Conservation (phyloP, 306 rosid genomes). For the Canavalia gladiata region DNA sequence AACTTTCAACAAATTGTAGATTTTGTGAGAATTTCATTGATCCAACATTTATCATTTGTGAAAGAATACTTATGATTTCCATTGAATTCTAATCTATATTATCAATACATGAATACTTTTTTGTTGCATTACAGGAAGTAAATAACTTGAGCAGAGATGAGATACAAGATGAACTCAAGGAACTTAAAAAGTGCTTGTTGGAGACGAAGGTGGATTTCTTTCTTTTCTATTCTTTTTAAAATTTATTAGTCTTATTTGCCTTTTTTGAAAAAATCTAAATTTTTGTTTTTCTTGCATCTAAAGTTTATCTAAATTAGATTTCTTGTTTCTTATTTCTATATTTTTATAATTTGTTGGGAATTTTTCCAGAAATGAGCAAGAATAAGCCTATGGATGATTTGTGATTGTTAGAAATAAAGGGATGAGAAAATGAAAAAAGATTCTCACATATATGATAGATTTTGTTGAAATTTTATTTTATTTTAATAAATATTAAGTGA, state of each 20-base stretch:
- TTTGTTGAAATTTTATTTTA: no score
- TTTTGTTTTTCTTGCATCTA: conserved; percentile 1
- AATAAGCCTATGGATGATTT: conserved; percentile 13
- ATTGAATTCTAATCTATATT: background rate
- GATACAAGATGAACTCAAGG: conserved; percentile 80
- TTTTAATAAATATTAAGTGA: no score
- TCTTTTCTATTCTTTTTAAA: background rate
- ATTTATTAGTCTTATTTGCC: conserved; percentile 1
- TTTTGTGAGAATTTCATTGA: conserved; percentile 25
- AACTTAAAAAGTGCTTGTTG: conserved; percentile 90
- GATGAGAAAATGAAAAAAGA: background rate
- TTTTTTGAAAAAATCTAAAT: background rate
- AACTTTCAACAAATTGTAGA: background rate
- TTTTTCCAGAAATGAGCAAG: conserved; percentile 9
- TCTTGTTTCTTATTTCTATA: background rate
- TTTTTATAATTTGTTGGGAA: background rate
- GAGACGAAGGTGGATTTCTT: conserved; percentile 74
- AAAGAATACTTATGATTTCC: conserved; percentile 5
- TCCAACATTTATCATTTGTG: background rate
- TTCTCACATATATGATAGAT: background rate
- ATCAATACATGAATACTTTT: conserved; percentile 21
- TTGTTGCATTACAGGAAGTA: conserved; percentile 68
- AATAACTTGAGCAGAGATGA: conserved; percentile 83
- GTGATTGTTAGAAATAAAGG: background rate
- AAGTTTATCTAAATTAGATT: background rate